phyloP scores from a whole-genome alignment of 768 basidiomycete species.

The Leccinum rimulosum region DNA sequence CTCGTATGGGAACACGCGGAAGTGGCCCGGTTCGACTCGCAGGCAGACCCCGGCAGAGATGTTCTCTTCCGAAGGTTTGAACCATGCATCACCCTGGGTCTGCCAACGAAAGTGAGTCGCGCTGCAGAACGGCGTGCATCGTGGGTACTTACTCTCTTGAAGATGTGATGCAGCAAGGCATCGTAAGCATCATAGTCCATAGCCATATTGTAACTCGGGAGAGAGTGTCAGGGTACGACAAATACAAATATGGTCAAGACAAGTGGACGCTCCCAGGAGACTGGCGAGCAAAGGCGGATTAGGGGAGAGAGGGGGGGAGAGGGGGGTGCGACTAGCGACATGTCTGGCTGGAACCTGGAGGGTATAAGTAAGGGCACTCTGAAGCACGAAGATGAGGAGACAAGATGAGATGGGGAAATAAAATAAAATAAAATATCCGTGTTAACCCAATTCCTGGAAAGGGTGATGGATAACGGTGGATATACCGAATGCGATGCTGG shows the following conservation, averaged over 20 bases:
- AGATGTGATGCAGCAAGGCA: conserved; percentile 77
- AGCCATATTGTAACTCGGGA: conserved; percentile 17
- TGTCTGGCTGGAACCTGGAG: not conserved
- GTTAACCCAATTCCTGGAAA: conserved; percentile 12
- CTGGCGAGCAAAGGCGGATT: not conserved
- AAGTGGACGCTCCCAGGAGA: not conserved
- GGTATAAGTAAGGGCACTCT: conserved; percentile 22
- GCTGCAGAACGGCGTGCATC: not conserved
- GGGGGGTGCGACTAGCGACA: conserved; percentile 1
- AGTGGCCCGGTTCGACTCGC: conserved; percentile 63
- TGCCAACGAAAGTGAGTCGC: conserved; percentile 26
- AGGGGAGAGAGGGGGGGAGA: not conserved
- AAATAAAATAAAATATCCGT: not conserved
- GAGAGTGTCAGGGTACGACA: not conserved
- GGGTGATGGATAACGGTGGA: not conserved
- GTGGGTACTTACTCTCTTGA: conserved; percentile 56
- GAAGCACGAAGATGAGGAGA: not conserved
- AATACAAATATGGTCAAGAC: not conserved
- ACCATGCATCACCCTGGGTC: conserved; percentile 85
- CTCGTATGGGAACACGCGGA: conserved; percentile 84
- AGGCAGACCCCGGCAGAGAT: conserved; percentile 77
- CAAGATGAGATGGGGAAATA: not conserved
- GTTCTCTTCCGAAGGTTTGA: conserved; percentile 82
- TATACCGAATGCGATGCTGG: conserved; percentile 5
- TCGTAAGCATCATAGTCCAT: conserved; percentile 74